Evolutionary conservation across 2,329 filamentous ascomycete species (phyloP), one percentile per base, ranked within the genome.

Genomic region (Tolypocladium endophyticum): DNA sequence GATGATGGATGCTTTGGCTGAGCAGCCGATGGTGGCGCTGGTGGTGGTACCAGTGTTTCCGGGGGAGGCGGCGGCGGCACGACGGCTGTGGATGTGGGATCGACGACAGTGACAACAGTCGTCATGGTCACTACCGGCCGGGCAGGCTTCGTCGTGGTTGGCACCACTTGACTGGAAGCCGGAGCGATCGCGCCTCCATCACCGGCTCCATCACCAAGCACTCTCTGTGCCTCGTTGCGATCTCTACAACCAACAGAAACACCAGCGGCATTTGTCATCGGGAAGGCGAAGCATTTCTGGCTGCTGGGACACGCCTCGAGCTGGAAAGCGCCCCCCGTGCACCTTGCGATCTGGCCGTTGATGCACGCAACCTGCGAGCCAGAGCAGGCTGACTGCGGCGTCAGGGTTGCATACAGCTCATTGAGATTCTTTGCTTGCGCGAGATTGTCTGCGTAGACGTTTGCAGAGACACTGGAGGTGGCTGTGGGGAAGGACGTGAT

Each of bases 331-430:
- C 77, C 77, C 6, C 62, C 60, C 14, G 70, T 69, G 65, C 84
- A 87, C 18, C 68, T 67, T n/a, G 74, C 81, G 5, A 80, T 65
- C 56, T 77, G 74, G 28, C 81, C 79, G 18, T 73, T 68, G 53
- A 86, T 77, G 58, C 83, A 86, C 5, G 82, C 82, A 3, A 76
- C 73, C 60, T 84, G 79, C 33, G 72, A 73, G 1, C 67, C 58
- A 0, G 64, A 66, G 66, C 83, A 86, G 57, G 78, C 73, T 3
- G 80, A 78, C 25, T 76, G 63, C 7, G 74, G 70, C 0, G 75
- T 78, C 39, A 82, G 70, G 1, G 64, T 68, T 33, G 73, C 72
- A 61, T 81, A 83, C 30, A 79, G 62, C 12, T 70, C 62, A 67
- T 86, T 86, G 65, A 80, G 76, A 3, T 69, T 60, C 47, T 72